Evolutionary conservation across 2,329 filamentous ascomycete genomes (phyloP).

Genomic region (Penicillium sp.): DNA sequence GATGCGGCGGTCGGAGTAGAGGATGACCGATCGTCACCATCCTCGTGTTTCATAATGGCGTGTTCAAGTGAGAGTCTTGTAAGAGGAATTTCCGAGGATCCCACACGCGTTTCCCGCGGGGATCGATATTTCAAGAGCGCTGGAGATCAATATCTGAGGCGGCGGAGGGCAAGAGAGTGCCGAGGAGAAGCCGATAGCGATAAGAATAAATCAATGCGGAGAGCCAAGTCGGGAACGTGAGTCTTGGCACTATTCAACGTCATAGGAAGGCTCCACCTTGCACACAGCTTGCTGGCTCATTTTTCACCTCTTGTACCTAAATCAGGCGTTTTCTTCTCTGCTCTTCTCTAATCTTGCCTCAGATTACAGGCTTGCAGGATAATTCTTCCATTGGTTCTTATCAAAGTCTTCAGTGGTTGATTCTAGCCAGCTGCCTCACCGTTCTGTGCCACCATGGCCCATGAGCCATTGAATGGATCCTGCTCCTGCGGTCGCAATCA

Average conservation of each 20-base stretch:
- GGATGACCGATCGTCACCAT: conserved; percentile 30
- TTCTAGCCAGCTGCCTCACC: not conserved
- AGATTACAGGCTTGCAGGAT: no score
- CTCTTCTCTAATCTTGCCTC: no score
- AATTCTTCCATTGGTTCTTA: no score
- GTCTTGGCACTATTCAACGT: conserved; percentile 23
- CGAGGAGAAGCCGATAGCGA: conserved; percentile 18
- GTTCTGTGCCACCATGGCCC: conserved; percentile 19
- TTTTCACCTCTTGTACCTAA: not conserved
- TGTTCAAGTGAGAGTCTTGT: no score
- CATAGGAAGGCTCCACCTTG: conserved; percentile 20
- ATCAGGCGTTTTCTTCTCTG: no score
- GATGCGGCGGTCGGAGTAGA: conserved; percentile 30
- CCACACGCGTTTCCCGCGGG: no score
- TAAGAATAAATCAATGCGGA: conserved; percentile 23
- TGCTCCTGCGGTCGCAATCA: conserved; percentile 83
- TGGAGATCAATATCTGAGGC: no score
- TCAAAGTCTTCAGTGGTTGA: no score
- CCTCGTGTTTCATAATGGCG: conserved; percentile 25
- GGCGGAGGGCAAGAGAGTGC: conserved; percentile 9
- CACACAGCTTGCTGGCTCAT: conserved; percentile 8
- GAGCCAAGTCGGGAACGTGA: conserved; percentile 9
- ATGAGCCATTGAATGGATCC: conserved; percentile 60
- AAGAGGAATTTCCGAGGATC: no score
- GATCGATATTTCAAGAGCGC: no score